Base-by-base conservation (phyloP, 345 rosid genomes). In the Brassica incana region DNA sequence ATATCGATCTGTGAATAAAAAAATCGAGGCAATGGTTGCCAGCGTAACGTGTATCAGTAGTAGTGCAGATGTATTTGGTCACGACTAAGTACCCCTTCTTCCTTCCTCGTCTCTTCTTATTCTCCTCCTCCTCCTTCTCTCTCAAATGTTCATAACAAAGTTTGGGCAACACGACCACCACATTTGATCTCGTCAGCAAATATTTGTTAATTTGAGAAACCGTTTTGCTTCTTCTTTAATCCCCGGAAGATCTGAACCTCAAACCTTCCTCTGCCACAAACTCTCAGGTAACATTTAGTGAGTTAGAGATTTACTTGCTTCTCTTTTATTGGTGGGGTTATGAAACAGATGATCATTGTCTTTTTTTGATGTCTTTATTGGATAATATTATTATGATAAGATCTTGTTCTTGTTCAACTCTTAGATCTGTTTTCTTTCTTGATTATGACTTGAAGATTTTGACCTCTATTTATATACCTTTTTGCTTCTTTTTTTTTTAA, bases 31-130 rank as follows among this genome's bases (percentile, higher is more conserved):
- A 18, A n/a, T 80, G 20, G 63, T 75, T 80, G 76, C 68, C 79
- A 80, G 65, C 77, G 72, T 81, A 72, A 81, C 81, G 81, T 78
- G 82, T 9, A 65, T 77, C 5, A 40, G 48, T 40, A 80, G 80
- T 84, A 69, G 90, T 87, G 87, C 84, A 83, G 33, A 83, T 72
- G 78, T 81, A 79, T 77, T 80, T 85, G 82, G 76, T 82, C 88
- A 77, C 88, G 83, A 89, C 88, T 81, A 45, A 68, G 88, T 86
- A 84, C 56, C 56, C 30, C 78, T 77, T 71, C 67, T 18, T 18
- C 18, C 70, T 65, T 65, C 72, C 61, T 80, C 77, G 65, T 76
- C 59, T 73, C 74, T 78, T 50, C 38, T 69, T 73, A 71, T 78
- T 50, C 50, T 69, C 29, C 80, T 74, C 0, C 65, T 63, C 20